These are phyloP conservation scores for Trichothecium sympodiale DNA, from an alignment of 2,329 filamentous ascomycete genomes.

Conservation along the genomic window DNA sequence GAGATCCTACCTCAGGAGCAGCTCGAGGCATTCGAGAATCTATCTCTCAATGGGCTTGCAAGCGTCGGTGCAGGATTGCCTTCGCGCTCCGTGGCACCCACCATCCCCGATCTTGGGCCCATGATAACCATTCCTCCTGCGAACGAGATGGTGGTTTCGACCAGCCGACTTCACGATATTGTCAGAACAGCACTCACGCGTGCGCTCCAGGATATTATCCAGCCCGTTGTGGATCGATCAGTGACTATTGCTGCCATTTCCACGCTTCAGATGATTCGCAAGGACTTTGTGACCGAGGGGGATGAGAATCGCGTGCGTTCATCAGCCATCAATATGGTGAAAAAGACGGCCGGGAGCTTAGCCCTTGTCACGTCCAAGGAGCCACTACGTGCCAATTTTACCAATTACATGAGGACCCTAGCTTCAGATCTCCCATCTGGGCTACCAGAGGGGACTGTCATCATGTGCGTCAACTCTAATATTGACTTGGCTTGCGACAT, in stretches of 20 bases:
- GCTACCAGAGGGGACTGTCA: conserved; percentile 84
- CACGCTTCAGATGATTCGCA: conserved; percentile 87
- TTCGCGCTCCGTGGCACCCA: conserved; percentile 64
- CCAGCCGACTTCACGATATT: conserved; percentile 59
- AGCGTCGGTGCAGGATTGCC: conserved; percentile 63
- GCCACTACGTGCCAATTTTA: conserved; percentile 89
- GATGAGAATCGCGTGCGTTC: conserved; percentile 80
- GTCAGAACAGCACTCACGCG: conserved; percentile 78
- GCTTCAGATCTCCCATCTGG: conserved; percentile 62
- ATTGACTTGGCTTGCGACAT: conserved; percentile 86
- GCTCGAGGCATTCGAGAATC: conserved; percentile 71
- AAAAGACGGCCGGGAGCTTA: conserved; percentile 84
- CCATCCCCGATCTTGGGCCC: conserved; percentile 73
- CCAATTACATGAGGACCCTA: conserved; percentile 80
- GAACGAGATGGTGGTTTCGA: conserved; percentile 67
- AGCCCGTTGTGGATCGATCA: conserved; percentile 91
- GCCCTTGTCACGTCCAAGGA: conserved; percentile 98
- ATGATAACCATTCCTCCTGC: conserved; percentile 71
- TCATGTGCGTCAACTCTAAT: conserved; percentile 99
- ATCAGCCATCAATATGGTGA: conserved; percentile 87
- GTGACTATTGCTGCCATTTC: conserved; percentile 97
- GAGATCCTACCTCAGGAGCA: conserved; percentile 54
- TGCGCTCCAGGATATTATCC: conserved; percentile 91
- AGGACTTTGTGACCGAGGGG: conserved; percentile 89
- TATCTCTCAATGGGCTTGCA: conserved; percentile 65